Base-by-base conservation (phyloP, 2,329 filamentous ascomycete species). In the Dryadomyces quercus-mongolicae region DNA sequence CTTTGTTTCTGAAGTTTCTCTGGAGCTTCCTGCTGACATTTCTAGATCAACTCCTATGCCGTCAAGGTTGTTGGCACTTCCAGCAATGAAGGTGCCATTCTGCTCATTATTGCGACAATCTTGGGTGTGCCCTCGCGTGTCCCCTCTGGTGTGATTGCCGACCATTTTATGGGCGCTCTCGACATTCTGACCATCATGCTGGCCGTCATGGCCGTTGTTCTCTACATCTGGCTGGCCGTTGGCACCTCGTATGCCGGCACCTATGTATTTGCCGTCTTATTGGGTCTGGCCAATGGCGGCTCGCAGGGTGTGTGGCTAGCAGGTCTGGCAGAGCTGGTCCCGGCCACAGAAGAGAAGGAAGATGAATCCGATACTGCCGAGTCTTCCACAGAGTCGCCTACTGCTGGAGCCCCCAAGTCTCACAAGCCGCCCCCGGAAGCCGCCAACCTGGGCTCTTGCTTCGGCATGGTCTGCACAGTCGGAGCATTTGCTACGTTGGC, bases 41-140 rank as follows among this genome's bases (percentile, higher is more conserved):
- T 34, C 48, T 50, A 66, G 63, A 61, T 66, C 49, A 63, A 64
- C 60, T 59, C 61, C 34, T 62, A 63, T 54, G 66, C 65, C 50
- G 59, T 63, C 20, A 62, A 72, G 18, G 62, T 72, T 18, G 60
- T 76, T 20, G 65, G 67, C 48, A 70, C 81, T 54, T 68, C 71
- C 16, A 72, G 76, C 38, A 66, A 68, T 5, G 70, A 76, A 6
- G 75, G 76, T 2, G 73, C 81, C 56, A 72, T 72, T 25, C 66
- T 84, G 2, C 69, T 84, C 1, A 68, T 85, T 48, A 72, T 82
- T 18, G 71, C 75, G 15, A 82, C 83, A 57, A 77, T 71, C 9
- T 67, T 80, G 16, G 79, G 80, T 1, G 70, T 83, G 3, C 62
- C 77, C 0, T 71, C 74, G n/a, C 77, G 81, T 0, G 64, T 80